Evolutionary conservation across 2,329 filamentous ascomycete species (phyloP).

Genomic region (Fusarium sulawesiense): DNA sequence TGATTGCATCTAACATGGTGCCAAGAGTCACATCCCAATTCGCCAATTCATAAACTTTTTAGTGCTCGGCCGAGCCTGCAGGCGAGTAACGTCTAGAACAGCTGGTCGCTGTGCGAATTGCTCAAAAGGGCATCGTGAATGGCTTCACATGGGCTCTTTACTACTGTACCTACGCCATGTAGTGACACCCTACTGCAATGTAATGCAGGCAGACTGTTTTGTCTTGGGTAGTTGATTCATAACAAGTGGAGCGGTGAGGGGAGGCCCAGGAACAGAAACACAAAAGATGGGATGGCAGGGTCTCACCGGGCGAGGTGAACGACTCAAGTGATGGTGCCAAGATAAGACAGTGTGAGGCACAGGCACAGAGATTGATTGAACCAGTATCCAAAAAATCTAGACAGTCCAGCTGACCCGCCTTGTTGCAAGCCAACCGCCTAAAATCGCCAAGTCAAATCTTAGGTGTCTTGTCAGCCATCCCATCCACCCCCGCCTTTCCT

Average conservation of each 20-base stretch:
- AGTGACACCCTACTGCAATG: neutral
- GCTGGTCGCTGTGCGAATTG: neutral
- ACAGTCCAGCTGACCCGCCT: conserved; percentile 17
- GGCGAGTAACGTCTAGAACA: neutral
- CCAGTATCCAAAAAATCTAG: conserved; percentile 2
- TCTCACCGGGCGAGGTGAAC: conserved; percentile 1
- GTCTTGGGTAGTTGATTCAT: neutral
- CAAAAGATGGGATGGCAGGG: conserved; percentile 1
- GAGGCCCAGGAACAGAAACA: neutral
- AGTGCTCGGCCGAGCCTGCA: neutral
- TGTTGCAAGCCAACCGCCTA: conserved; percentile 11
- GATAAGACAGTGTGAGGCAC: neutral
- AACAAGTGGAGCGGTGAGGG: conserved; percentile 8
- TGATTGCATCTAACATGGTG: neutral
- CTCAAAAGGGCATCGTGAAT: conserved; percentile 1
- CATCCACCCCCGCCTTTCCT: neutral
- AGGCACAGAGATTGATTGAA: neutral
- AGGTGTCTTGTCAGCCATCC: neutral
- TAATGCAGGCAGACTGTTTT: neutral
- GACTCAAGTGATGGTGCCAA: neutral
- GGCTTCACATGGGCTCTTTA: neutral
- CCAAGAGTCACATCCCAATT: neutral
- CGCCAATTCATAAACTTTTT: neutral
- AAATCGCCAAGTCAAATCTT: conserved; percentile 12
- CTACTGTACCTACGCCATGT: neutral